phyloP scores from a whole-genome alignment of 306 rosid species.

The Calophaca sinica region DNA sequence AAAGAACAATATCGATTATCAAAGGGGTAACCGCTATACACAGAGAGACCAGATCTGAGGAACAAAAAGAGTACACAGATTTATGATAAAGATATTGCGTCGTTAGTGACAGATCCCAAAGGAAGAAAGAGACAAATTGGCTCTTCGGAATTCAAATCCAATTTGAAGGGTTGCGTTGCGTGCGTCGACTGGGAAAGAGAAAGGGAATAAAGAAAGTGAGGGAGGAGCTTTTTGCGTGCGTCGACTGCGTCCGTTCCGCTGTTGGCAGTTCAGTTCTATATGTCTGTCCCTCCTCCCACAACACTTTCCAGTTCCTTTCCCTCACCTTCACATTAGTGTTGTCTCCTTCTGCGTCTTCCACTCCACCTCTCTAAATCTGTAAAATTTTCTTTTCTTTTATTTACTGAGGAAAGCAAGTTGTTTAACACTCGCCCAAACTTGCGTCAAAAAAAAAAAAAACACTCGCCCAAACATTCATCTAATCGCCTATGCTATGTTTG shows the following conservation, averaged over 20 bases:
- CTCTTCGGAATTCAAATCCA: constrained; percentile 24
- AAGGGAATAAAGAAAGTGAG: not conserved
- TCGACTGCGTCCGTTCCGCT: not conserved
- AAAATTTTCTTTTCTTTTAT: not conserved
- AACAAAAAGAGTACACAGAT: no score
- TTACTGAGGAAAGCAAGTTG: not conserved
- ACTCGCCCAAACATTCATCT: no score
- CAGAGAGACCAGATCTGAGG: constrained; percentile 47
- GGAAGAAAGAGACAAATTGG: not conserved
- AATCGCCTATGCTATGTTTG: no score
- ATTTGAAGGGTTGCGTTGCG: not conserved
- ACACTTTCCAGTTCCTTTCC: not conserved
- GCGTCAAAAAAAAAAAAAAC: not conserved
- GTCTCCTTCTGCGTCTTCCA: not conserved
- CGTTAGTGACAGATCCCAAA: constrained; percentile 5
- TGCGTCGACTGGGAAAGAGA: constrained; percentile 4
- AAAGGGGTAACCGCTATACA: constrained; percentile 4
- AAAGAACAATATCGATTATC: not conserved
- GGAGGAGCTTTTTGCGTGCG: not conserved
- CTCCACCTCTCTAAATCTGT: not conserved
- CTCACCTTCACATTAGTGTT: not conserved
- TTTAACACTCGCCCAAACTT: not conserved
- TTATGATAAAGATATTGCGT: not conserved
- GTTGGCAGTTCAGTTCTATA: not conserved
- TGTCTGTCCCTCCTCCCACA: not conserved